Conservation (phyloP, 202 grass and related monocot species). For the Thinopyrum obtusiflorum region DNA sequence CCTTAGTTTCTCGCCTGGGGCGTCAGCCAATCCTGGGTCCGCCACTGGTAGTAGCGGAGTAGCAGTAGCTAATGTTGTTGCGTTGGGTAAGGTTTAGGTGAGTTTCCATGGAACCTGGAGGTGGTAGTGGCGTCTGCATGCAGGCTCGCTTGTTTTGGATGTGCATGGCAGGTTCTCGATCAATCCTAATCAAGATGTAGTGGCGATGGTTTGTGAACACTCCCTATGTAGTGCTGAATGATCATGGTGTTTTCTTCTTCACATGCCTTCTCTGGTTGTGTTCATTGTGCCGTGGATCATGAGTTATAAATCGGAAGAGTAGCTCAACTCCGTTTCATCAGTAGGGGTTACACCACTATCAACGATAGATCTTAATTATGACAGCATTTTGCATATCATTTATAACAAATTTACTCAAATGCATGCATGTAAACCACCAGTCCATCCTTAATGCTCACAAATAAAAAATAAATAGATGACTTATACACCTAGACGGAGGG, state of each 20-base stretch:
- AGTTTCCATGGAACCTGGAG: conserved; percentile 52
- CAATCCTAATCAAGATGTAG: conserved; percentile 18
- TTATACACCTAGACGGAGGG: no score
- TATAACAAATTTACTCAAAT: not conserved
- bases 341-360: not conserved
- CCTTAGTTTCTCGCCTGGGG: no score
- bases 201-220: conserved; percentile 14
- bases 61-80: not conserved
- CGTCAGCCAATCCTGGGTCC: no score
- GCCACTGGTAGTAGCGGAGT: conserved; percentile 1
- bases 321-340: not conserved
- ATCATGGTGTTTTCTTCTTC: conserved; percentile 20
- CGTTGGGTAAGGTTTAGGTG: conserved; percentile 24
- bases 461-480: no score
- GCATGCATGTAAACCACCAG: no score
- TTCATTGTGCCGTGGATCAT: not conserved
- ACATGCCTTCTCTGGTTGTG: not conserved
- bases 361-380: not conserved
- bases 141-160: conserved; percentile 61
- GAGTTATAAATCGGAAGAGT: not conserved
- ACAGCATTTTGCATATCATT: not conserved
- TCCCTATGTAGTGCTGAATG: conserved; percentile 12
- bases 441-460: no score
- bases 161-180: conserved; percentile 44
- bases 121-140: conserved; percentile 42